These are phyloP conservation scores for Paraglomus brasilianum DNA, from an alignment of 192 early-diverging fungal species.

Conservation along the genomic window DNA sequence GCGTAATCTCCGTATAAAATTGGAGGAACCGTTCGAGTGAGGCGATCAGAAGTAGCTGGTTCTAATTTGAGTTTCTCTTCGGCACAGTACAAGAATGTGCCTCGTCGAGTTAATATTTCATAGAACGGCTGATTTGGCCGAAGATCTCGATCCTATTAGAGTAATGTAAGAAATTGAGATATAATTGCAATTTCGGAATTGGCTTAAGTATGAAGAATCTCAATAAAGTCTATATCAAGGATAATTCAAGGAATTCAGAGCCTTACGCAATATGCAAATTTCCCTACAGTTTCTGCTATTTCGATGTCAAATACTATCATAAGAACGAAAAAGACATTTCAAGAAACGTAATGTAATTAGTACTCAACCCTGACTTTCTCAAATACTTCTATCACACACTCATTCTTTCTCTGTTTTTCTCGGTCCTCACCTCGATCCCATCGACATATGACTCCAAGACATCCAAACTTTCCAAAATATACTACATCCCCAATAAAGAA, in stretches of 20 bases:
- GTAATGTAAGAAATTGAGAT: not conserved
- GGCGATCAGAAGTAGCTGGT: slow-evolving; percentile 13
- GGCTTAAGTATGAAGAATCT: no score
- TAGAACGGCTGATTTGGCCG: slow-evolving; percentile 22
- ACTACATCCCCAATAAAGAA: slow-evolving; percentile 27
- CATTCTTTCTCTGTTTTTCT: no score
- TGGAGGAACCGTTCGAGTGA: slow-evolving; percentile 20
- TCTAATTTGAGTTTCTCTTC: slow-evolving; percentile 14
- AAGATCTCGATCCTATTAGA: slow-evolving; percentile 14
- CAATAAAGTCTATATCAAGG: no score
- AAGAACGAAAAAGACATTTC: no score
- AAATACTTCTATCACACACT: not conserved
- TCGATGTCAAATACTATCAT: slow-evolving; percentile 19
- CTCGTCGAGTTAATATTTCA: slow-evolving; percentile 23
- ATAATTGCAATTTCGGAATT: not conserved
- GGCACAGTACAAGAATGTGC: slow-evolving; percentile 25
- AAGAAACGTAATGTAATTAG: not conserved
- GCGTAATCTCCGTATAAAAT: slow-evolving; percentile 23
- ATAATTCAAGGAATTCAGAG: no score
- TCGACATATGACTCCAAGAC: slow-evolving; percentile 25
- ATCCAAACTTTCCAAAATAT: slow-evolving; percentile 22
- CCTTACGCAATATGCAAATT: slow-evolving; percentile 25
- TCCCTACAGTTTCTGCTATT: slow-evolving; percentile 22
- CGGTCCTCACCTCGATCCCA: slow-evolving; percentile 23
- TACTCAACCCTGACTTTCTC: not conserved